Evolutionary conservation across 805 yeast genomes (phyloP), one percentile per base, ranked within the genome.

Genomic region (Zygosaccharomyces gambellarensis): DNA sequence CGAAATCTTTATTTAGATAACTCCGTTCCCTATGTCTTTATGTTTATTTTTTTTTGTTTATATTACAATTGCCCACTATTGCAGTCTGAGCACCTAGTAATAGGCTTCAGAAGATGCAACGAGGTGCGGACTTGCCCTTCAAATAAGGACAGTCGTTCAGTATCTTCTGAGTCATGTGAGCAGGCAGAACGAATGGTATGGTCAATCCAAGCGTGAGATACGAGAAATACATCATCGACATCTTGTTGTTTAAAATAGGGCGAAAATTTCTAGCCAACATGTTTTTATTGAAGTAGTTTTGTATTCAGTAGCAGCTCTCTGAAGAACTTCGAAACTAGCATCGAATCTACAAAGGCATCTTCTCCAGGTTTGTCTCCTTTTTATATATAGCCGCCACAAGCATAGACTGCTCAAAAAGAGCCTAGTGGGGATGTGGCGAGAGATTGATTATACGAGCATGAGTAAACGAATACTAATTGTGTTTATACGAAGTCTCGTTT

Each of bases 181-280:
- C 65, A 8, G 70, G 65, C 19, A 63, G 34, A 3, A 50, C 48
- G 48, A 65, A 65, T 8, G 70, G 70, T 27, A 63, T 34, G 12
- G 62, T 56, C 19, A 65, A 45, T 19, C 64, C 62, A 29, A 64
- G 44, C 12, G 63, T 52, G 17, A 65, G 43, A 48, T 64, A 64
- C 45, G 58, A 52, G 41, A 60, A 46, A 48, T 60, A 62, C 11
- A 58, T 25, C 45, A 54, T 31, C 36, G 57, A 51, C 10, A 53
- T 48, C 27, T 47, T 47, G 32, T 44, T 53, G 46, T 38, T 27
- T 23, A 31, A 34, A 7, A 17, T 6, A 8, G 25, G 46, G n/a
- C 30, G 43, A 19, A 42, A 34, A 19, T 17, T 46, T 34, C 45
- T 39, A 31, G 48, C 48, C 8, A 46, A 34, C 48, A 46, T 45